Base-by-base conservation (phyloP, 768 basidiomycete species). In the Pulveroboletus sp. region DNA sequence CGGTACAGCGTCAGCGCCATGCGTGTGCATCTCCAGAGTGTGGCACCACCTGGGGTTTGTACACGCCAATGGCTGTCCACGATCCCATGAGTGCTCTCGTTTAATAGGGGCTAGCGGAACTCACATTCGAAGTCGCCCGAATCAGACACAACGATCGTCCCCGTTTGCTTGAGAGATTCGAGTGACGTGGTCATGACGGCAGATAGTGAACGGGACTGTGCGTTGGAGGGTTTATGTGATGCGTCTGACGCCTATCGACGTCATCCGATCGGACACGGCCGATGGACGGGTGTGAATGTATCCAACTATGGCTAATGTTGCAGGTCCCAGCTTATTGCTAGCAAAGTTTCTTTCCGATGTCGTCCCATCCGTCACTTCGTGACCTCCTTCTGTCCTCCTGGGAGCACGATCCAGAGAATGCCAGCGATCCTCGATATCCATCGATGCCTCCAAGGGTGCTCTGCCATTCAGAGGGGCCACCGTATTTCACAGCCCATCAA, bases 81-180 rank as follows among this genome's bases (percentile, higher is more conserved):
- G 16, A 14, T 5, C 5, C 1, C 11, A 51, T 60, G 61, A 68
- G 43, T 62, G 50, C 49, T 1, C 1, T 22, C n/a, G 17, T 0
- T 5, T 24, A 45, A 63, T 38, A 56, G 52, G 60, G 51, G 50
- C 51, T 31, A 5, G 17, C 2, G 3, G 17, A 24, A 35, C 73
- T 62, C 50, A 76, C 90, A 77, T 71, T 89, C 89, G 66, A 95
- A 94, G 72, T 95, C 93, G 45, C 93, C 93, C 49, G 92, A 89
- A 77, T 98, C 93, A 37, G 89, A 91, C 66, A 94, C 91, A 68
- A 97, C 92, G 61, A 85, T 83, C 62, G 93, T 97, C 58, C 93
- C 93, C 59, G 86, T 86, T 62, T 85, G 77, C 67, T 93, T 93
- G 62, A 94, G 86, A 48, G 72, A 71, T 67, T 89, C 86, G 57